Conservation (phyloP, 257 asterid genomes). For the Rhazya stricta region DNA sequence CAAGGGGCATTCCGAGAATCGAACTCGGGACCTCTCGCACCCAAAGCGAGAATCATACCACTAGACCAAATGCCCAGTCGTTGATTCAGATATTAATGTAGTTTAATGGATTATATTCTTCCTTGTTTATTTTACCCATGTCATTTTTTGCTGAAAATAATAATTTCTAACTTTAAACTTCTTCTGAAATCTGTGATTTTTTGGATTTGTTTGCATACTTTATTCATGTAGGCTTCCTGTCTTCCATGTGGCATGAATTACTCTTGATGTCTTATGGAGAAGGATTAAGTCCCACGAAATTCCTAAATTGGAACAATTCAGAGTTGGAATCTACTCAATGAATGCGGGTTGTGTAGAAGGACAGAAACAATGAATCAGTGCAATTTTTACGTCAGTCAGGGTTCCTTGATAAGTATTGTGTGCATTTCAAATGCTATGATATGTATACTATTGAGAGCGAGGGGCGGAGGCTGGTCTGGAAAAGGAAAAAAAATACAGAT, state of each 20-base stretch:
- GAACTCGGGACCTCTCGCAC: conserved; percentile 65
- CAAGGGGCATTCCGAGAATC: conserved; percentile 66
- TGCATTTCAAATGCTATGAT: no score
- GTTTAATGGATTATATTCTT: no score
- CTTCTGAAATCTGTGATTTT: no score
- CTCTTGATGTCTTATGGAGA: background rate
- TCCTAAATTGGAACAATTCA: background rate
- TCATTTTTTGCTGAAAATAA: no score
- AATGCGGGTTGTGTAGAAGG: background rate
- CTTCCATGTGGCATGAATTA: background rate
- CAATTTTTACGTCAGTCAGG: background rate
- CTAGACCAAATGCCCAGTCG: conserved; percentile 66
- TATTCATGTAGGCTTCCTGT: background rate
- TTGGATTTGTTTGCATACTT: background rate
- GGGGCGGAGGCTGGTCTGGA: no score
- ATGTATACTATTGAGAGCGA: no score
- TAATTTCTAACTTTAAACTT: no score
- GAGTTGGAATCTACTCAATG: background rate
- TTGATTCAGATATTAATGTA: background rate
- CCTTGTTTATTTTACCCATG: no score
- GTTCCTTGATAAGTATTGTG: background rate
- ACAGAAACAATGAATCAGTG: background rate
- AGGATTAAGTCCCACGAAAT: background rate
- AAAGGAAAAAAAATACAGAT: no score
- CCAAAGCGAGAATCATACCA: conserved; percentile 64